phyloP scores from a whole-genome alignment of 192 early-diverging fungal genomes.

The Linnemannia schmuckeri region DNA sequence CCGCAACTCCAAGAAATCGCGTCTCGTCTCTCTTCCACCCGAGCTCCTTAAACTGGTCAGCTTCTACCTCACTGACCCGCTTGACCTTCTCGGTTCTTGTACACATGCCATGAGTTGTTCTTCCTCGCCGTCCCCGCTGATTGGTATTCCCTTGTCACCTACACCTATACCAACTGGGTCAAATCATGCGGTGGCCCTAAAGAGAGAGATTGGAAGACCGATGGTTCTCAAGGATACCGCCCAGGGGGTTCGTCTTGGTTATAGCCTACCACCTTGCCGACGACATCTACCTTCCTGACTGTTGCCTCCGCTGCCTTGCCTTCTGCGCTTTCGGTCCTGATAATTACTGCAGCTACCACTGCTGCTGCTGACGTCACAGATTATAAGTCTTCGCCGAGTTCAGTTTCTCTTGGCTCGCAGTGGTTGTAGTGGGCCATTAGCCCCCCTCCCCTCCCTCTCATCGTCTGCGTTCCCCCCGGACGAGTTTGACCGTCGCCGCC shows the following conservation, averaged over 20 bases:
- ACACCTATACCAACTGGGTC: conserved; percentile 1
- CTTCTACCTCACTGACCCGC: background rate
- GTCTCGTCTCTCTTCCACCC: background rate
- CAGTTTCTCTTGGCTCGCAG: background rate
- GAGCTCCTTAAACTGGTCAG: conserved; percentile 4
- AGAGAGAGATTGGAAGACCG: conserved; percentile 17
- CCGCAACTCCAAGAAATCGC: background rate
- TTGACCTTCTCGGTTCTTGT: background rate
- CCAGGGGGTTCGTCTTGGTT: background rate
- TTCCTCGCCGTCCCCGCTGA: background rate
- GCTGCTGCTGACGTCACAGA: background rate
- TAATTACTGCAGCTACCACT: too few species aligned
- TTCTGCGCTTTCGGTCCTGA: background rate
- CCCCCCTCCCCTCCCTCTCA: background rate
- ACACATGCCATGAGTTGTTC: conserved; percentile 4
- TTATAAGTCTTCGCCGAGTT: background rate
- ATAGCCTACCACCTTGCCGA: background rate
- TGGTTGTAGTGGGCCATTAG: background rate
- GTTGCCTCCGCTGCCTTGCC: background rate
- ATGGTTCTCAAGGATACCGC: conserved; percentile 3
- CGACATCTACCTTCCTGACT: background rate
- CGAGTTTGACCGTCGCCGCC: background rate
- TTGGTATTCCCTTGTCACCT: background rate
- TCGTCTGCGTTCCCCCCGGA: background rate
- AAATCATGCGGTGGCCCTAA: background rate